phyloP scores from a whole-genome alignment of 176 grass and related monocot genomes.

The Miscanthus lutarioriparius region DNA sequence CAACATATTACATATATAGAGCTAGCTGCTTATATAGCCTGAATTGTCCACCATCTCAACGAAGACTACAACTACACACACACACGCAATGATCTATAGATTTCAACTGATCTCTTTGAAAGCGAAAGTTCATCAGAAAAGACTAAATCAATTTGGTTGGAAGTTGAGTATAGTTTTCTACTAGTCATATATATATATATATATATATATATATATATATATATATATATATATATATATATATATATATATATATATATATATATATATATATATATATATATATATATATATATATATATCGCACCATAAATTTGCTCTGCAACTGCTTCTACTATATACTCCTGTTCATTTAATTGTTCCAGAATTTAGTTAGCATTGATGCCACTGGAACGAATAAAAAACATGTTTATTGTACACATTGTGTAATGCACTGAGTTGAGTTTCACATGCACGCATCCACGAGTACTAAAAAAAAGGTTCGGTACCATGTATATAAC shows the following conservation, averaged over 20 bases:
- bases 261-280: too few relatives aligned
- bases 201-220: too few relatives aligned
- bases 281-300: too few relatives aligned
- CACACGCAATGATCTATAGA: not conserved
- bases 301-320: too few relatives aligned
- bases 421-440: not conserved
- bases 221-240: too few relatives aligned
- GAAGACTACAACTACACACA: not conserved
- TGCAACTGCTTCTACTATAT: not conserved
- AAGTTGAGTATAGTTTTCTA: slow-evolving; percentile 13
- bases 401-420: slow-evolving; percentile 16
- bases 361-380: not conserved
- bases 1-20: too few relatives aligned
- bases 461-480: not conserved
- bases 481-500: not conserved
- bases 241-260: too few relatives aligned
- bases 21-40: not conserved
- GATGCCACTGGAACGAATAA: not conserved
- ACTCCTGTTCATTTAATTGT: not conserved
- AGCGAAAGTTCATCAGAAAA: not conserved
- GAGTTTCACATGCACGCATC: slow-evolving; percentile 26
- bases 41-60: not conserved
- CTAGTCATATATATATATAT: too few relatives aligned
- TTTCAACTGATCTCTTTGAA: not conserved
- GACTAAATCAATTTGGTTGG: slow-evolving; percentile 4